These are phyloP conservation scores for Phytophthora pinifolia DNA, from an alignment of 352 stramenopile genomes.

Conservation along the genomic window DNA sequence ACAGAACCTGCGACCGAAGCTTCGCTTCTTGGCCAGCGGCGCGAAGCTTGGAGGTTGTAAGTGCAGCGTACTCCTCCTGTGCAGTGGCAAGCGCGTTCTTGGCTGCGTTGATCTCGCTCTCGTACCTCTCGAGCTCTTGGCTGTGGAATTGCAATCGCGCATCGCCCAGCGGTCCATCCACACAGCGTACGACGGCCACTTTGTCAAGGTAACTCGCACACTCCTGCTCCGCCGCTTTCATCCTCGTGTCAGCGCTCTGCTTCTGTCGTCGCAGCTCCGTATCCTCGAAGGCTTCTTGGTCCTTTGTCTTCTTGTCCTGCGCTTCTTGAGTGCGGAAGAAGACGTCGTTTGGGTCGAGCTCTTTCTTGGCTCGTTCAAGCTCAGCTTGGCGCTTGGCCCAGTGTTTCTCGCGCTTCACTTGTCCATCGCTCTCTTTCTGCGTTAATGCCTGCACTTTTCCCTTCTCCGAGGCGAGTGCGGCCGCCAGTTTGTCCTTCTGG, in stretches of 20 bases:
- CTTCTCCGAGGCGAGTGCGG: constrained; percentile 37
- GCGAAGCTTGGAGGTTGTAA: constrained; percentile 49
- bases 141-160: constrained; percentile 61
- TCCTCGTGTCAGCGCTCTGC: constrained; percentile 41
- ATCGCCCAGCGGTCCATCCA: constrained; percentile 52
- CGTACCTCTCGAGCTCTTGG: constrained; percentile 46
- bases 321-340: constrained; percentile 72
- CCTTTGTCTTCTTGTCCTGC: constrained; percentile 56
- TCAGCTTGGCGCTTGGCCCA: constrained; percentile 65
- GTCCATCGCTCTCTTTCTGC: constrained; percentile 48
- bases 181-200: constrained; percentile 42
- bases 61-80: constrained; percentile 69
- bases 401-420: constrained; percentile 57
- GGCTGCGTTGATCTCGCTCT: constrained; percentile 45
- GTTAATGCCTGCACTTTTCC: constrained; percentile 57
- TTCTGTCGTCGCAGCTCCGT: constrained; percentile 47
- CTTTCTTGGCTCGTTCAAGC: constrained; percentile 63
- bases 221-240: constrained; percentile 42
- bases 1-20: constrained; percentile 66
- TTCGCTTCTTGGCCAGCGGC: constrained; percentile 53
- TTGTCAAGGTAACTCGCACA: constrained; percentile 35
- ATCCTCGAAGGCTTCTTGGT: constrained; percentile 60
- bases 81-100: constrained; percentile 48
- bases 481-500: constrained; percentile 37
- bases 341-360: constrained; percentile 76